Evolutionary conservation across 192 early-diverging fungal genomes (phyloP).

Genomic region (Coemansia aciculifera): DNA sequence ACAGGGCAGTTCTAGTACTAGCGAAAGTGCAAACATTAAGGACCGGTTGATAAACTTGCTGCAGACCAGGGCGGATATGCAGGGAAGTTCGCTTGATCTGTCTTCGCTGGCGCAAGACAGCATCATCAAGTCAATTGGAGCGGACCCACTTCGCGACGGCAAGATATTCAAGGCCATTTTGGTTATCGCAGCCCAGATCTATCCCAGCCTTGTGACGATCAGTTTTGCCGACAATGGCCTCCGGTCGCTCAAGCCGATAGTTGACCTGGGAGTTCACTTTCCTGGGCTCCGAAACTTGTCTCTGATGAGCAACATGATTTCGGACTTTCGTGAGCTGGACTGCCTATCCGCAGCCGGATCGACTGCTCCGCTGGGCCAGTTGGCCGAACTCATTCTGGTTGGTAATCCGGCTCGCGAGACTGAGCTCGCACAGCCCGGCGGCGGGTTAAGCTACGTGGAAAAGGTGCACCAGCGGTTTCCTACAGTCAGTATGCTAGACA

Average conservation of each 20-base stretch:
- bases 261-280: slow-evolving; percentile 40
- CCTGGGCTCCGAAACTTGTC: slow-evolving; percentile 43
- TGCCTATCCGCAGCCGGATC: slow-evolving; percentile 44
- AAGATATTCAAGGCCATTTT: slow-evolving; percentile 50
- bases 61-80: slow-evolving; percentile 42
- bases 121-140: slow-evolving; percentile 39
- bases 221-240: slow-evolving; percentile 46
- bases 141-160: slow-evolving; percentile 38
- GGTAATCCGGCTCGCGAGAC: slow-evolving; percentile 40
- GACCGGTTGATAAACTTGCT: slow-evolving; percentile 44
- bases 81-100: slow-evolving; percentile 44
- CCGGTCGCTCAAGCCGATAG: slow-evolving; percentile 38
- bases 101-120: slow-evolving; percentile 38
- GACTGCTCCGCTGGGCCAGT: slow-evolving; percentile 32
- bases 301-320: slow-evolving; percentile 44
- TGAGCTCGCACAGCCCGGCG: slow-evolving; percentile 28
- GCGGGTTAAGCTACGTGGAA: slow-evolving; percentile 36
- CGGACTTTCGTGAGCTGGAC: slow-evolving; percentile 41
- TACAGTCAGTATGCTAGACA: slow-evolving; percentile 49
- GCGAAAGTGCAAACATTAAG: slow-evolving; percentile 30
- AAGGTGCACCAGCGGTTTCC: slow-evolving; percentile 53
- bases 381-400: slow-evolving; percentile 36
- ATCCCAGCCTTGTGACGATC: slow-evolving; percentile 29
- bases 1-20: slow-evolving; percentile 9
- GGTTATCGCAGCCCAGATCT: slow-evolving; percentile 43